phyloP scores from a whole-genome alignment of 1,139 yeast species.

The Debaryomyces sp. region DNA sequence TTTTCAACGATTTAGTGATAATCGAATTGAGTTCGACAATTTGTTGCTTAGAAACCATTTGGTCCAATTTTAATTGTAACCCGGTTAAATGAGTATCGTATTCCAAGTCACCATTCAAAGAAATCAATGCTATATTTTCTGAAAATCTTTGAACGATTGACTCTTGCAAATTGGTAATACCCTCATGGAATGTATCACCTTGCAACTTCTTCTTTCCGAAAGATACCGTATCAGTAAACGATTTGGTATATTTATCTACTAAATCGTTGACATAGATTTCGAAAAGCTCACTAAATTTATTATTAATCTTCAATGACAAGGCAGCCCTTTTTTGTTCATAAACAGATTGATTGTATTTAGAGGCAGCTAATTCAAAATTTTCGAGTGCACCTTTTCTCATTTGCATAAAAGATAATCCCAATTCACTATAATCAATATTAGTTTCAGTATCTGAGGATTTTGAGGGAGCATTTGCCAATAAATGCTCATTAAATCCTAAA shows the following conservation, averaged over 20 bases:
- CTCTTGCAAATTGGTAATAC: conserved; percentile 15
- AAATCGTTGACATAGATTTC: conserved; percentile 32
- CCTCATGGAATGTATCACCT: conserved; percentile 25
- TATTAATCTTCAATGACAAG: conserved; percentile 50
- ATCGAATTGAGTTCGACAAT: conserved; percentile 46
- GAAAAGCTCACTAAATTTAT: conserved; percentile 47
- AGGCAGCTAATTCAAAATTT: conserved; percentile 67
- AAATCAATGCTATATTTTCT: conserved; percentile 20
- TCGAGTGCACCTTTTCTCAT: conserved; percentile 50
- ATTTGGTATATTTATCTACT: conserved; percentile 15
- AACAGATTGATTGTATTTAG: conserved; percentile 68
- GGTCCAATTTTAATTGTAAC: conserved; percentile 25
- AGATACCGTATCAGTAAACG: conserved; percentile 22
- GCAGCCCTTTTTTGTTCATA: conserved; percentile 61
- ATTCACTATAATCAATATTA: conserved; percentile 33
- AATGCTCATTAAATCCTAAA: conserved; percentile 27
- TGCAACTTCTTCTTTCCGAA: conserved; percentile 15
- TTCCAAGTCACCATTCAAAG: conserved; percentile 27
- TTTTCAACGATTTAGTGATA: conserved; percentile 41
- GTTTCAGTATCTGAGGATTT: conserved; percentile 14
- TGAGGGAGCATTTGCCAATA: conserved; percentile 11
- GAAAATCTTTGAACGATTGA: conserved; percentile 17
- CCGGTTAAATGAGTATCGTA: conserved; percentile 15
- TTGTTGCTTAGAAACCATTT: conserved; percentile 41
- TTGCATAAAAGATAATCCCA: conserved; percentile 44